Evolutionary conservation across 768 basidiomycete genomes (phyloP), one percentile per base, ranked within the genome.

Genomic region (Boletellus ananas): DNA sequence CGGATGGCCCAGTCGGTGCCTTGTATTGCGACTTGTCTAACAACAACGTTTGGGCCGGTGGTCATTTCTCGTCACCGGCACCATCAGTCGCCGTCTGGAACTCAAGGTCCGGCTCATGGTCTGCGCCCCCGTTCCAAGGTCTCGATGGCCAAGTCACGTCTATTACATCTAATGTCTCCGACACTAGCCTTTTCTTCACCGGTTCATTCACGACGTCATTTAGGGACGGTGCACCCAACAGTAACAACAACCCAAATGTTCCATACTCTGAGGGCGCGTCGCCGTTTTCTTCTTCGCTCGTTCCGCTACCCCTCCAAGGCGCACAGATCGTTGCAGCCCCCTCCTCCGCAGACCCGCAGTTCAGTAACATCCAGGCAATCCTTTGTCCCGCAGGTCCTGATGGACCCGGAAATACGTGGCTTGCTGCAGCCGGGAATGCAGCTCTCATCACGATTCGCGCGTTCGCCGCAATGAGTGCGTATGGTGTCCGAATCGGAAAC

Each of bases 401-500:
- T 62, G 87, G 90, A 1, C 78, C 87, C 25, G 85, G 85, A 29
- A 81, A 85, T 60, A 82, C 84, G 1, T 99, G 95, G 95, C 80
- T 95, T 45, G 87, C 84, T 33, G 74, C 79, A 42, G 85, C 91
- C 61, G 83, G 80, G 17, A 81, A 74, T 23, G 70, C 74, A 20
- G 87, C 91, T 2, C 74, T 87, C 47, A 79, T 98, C 57, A 92
- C 87, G 25, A 73, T 91, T 38, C 77, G 86, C 50, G 78, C 84
- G n/a, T 90, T 86, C 63, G 73, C 81, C 23, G 86, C 77, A 61
- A 79, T 90, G 49, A 81, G 79, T 43, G 87, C 83, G 3, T 83
- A 76, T 49, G 96, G 95, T 5, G 64, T 97, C 42, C 83, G 96
- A 39, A 73, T 99, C 25, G 94, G 93, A 23, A 98, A 99, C 70